Percentiles rank a stretch among this genome's conserved stretches.
These are phyloP conservation scores for Epichloe bromicola DNA, from an alignment of 2,329 filamentous ascomycete genomes.

Conservation along the genomic window DNA sequence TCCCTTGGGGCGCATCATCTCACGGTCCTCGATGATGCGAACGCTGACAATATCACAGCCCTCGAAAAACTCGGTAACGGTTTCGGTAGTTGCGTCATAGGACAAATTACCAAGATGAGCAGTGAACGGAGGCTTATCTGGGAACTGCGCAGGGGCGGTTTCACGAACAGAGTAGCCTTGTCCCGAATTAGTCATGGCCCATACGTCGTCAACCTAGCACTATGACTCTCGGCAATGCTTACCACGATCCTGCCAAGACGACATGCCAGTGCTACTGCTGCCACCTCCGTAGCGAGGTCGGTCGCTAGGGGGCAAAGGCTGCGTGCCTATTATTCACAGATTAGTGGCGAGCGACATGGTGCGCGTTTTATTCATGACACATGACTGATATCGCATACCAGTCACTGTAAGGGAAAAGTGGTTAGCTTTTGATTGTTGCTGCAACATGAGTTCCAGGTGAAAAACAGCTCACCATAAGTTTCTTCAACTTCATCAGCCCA, in stretches of 20 bases:
- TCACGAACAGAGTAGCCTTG: constrained; percentile 53
- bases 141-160: constrained; percentile 58
- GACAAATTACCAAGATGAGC: constrained; percentile 94
- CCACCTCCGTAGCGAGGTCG: constrained; percentile 24
- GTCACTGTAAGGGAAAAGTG: constrained; percentile 14
- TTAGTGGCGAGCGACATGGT: not conserved
- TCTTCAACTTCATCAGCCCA: constrained; percentile 99
- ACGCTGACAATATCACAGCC: constrained; percentile 81
- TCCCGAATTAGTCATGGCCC: constrained; percentile 9
- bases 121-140: constrained; percentile 86
- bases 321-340: constrained; percentile 32
- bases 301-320: constrained; percentile 40
- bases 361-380: not conserved
- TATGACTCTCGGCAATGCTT: constrained; percentile 9
- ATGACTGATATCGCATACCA: constrained; percentile 17
- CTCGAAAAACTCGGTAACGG: constrained; percentile 74
- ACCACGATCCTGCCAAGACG: constrained; percentile 33
- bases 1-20: constrained; percentile 84
- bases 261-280: constrained; percentile 17
- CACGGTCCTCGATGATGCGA: constrained; percentile 91
- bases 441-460: not conserved
- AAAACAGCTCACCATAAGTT: constrained; percentile 51
- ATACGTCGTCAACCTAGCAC: not conserved
- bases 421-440: constrained; percentile 15
- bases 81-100: constrained; percentile 77